Evolutionary conservation across 1,284 basidiomycete species (phyloP), one percentile per base, ranked within the genome.

Genomic region (Leccinum discolor): DNA sequence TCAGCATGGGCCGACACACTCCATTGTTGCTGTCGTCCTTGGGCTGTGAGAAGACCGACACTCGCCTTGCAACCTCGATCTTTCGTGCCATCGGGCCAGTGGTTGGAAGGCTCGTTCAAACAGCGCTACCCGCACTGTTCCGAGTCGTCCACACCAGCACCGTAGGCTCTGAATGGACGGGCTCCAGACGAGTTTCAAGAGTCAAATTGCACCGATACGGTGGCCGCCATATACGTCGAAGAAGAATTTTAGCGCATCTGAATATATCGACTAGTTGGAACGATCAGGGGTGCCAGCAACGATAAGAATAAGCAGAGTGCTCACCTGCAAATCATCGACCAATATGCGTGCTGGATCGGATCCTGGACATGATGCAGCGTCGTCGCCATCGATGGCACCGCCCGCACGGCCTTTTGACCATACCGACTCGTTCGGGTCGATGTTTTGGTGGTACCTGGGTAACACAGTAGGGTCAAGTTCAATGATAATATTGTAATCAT

Each of bases 401-500:
- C 82, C 86, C 38, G 79, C 75, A 57, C 77, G 70, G 26, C 71
- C 76, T 60, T 77, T 80, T n/a, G 79, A 77, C 77, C 88, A 83
- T 0, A 82, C 69, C 3, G 73, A 72, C 2, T 78, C 68, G 70
- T 89, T 84, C 1, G 84, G 83, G 8, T 79, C 71, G n/a, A 91
- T 70, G 64, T 87, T 88, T 71, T 92, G 90, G 69, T 82, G 77
- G 73, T 95, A 93, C n/a, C 94, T 88, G 3, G 94, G 87, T 3
- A 95, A 78, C 1, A 85, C 78, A 12, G 80, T 65, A 0, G 88
- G 83, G 44, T 94, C 82, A 18, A 99, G 84, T 65, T 92, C 85
- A 42, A 99, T 82, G 23, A 98, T 71, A 70, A 98, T 87, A 72
- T 98, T 93, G 76, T 98, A 99, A 73, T 96, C 91, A 8, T 86